Evolutionary conservation across 75 land plant genomes (phyloP).

Genomic region (Selaginella tamariscina): DNA sequence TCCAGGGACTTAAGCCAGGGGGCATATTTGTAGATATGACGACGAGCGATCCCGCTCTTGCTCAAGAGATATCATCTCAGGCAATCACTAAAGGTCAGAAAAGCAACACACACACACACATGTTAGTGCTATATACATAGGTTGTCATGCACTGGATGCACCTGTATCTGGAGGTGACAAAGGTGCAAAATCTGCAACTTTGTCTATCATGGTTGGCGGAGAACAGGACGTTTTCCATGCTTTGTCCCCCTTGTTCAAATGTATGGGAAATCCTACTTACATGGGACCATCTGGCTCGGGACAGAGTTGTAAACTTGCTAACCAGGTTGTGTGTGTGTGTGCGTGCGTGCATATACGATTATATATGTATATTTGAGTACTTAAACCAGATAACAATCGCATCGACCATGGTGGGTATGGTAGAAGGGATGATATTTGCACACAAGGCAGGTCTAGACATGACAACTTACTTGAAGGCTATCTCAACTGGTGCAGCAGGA

Average conservation of each 20-base stretch:
- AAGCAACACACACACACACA: no score
- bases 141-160: constrained; percentile 61
- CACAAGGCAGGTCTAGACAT: constrained; percentile 59
- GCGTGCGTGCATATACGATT: no score
- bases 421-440: constrained; percentile 74
- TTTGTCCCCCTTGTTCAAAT: constrained; percentile 44
- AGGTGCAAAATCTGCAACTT: constrained; percentile 56
- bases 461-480: constrained; percentile 33
- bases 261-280: constrained; percentile 47
- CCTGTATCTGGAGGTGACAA: constrained; percentile 86
- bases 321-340: no score
- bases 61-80: constrained; percentile 35
- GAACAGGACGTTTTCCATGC: constrained; percentile 30
- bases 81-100: no score
- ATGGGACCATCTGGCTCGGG: constrained; percentile 65
- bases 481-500: constrained; percentile 65
- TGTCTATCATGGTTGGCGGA: constrained; percentile 77
- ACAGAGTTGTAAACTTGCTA: constrained; percentile 72
- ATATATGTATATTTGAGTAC: no score
- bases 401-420: constrained; percentile 51
- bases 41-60: constrained; percentile 57
- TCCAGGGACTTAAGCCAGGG: constrained; percentile 36
- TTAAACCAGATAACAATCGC: constrained; percentile 45
- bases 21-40: constrained; percentile 64
- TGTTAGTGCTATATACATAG: constrained; percentile 30